Conservation (phyloP, 192 early-diverging fungal species). For the Entomortierella chlamydospora region DNA sequence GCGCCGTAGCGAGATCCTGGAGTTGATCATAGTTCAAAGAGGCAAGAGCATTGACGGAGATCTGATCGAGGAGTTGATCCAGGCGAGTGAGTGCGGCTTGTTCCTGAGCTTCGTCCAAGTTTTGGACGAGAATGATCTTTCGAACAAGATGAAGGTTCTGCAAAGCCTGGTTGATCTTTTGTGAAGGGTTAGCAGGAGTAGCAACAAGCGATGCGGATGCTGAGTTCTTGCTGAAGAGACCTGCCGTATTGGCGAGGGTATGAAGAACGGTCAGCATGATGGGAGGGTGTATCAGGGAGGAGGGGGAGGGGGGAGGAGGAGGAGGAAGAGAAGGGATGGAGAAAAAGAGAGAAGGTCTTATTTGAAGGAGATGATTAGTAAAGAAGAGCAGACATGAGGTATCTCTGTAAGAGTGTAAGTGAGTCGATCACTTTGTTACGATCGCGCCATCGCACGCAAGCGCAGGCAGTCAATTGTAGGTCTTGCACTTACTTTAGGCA, state of each 20-base stretch:
- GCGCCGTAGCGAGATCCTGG: conserved; percentile 33
- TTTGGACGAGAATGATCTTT: conserved; percentile 43
- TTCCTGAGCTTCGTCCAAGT: conserved; percentile 36
- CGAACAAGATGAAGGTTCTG: conserved; percentile 43
- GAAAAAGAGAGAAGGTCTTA: not conserved
- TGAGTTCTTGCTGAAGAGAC: conserved; percentile 28
- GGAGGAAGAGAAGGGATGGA: not conserved
- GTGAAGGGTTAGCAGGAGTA: conserved; percentile 9
- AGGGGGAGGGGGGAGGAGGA: conserved; percentile 1
- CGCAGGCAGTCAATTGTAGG: not conserved
- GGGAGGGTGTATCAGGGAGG: not conserved
- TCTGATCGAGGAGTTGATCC: conserved; percentile 48
- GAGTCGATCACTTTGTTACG: not conserved
- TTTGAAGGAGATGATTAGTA: not conserved
- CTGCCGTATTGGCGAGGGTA: conserved; percentile 48
- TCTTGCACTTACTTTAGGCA: too few relatives aligned
- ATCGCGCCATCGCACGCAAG: conserved; percentile 38
- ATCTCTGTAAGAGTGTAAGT: not conserved
- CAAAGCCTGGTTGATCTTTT: conserved; percentile 40
- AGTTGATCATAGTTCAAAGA: conserved; percentile 17
- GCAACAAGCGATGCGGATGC: not conserved
- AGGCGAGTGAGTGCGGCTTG: conserved; percentile 36
- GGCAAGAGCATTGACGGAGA: conserved; percentile 46
- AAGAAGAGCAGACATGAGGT: too few relatives aligned
- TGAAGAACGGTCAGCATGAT: conserved; percentile 49